phyloP scores from a whole-genome alignment of 2,329 filamentous ascomycete genomes.

The Grosmannia huntii region DNA sequence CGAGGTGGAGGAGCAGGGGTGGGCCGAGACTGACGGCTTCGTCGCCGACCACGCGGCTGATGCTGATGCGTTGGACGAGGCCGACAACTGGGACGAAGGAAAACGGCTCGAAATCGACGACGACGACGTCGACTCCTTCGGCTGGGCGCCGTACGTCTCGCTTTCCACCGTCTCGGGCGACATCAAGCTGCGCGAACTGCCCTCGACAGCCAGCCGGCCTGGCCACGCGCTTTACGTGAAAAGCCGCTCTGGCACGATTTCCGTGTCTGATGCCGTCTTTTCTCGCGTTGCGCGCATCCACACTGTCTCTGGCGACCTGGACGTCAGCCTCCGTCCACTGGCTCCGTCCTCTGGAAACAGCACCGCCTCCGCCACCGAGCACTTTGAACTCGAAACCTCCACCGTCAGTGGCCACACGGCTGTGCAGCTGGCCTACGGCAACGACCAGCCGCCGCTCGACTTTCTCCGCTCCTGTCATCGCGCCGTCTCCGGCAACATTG shows the following conservation, averaged over 20 bases:
- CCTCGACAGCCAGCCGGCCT: slow-evolving; percentile 20
- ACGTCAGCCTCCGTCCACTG: slow-evolving; percentile 30
- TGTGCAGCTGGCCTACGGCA: slow-evolving; percentile 29
- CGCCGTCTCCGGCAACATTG: slow-evolving; percentile 30
- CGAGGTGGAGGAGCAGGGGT: neutral
- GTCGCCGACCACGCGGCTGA: too few relatives aligned
- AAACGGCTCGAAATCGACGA: too few relatives aligned
- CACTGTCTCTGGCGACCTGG: slow-evolving; percentile 28
- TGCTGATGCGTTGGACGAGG: slow-evolving; percentile 19
- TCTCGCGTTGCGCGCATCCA: slow-evolving; percentile 21
- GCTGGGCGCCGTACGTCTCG: slow-evolving; percentile 23
- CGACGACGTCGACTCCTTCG: too few relatives aligned
- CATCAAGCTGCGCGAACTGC: slow-evolving; percentile 20
- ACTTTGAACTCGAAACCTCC: slow-evolving; percentile 22
- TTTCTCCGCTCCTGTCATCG: slow-evolving; percentile 28
- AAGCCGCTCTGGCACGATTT: slow-evolving; percentile 31
- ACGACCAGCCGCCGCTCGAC: slow-evolving; percentile 15
- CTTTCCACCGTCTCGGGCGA: slow-evolving; percentile 30
- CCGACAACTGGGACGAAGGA: slow-evolving; percentile 8
- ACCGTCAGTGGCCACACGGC: slow-evolving; percentile 30
- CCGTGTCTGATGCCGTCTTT: slow-evolving; percentile 25
- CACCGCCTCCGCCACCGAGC: neutral
- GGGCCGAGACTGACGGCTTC: too few relatives aligned
- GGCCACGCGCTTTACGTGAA: slow-evolving; percentile 33
- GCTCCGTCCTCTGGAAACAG: slow-evolving; percentile 16